Conservation (phyloP, 2,329 filamentous ascomycete genomes). For the Ilyonectria robusta region DNA sequence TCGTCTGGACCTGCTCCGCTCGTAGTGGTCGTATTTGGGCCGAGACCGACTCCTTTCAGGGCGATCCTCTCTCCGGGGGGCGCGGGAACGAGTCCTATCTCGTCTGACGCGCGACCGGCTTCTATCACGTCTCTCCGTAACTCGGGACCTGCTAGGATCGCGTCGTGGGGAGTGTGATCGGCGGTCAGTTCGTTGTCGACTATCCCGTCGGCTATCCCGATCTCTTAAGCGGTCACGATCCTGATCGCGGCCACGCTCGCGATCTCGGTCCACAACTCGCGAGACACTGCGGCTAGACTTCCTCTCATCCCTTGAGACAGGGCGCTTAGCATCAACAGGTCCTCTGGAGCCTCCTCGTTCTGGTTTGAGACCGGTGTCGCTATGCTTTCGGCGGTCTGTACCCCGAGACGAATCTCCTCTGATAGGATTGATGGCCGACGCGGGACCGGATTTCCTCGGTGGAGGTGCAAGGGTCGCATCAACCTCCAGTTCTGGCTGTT, state of each 20-base stretch:
- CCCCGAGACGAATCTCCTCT: constrained; percentile 61
- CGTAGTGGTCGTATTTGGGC: constrained; percentile 51
- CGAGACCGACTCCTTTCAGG: constrained; percentile 54
- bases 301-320: constrained; percentile 48
- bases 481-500: constrained; percentile 69
- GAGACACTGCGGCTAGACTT: constrained; percentile 53
- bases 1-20: constrained; percentile 54
- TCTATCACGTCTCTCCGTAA: constrained; percentile 53
- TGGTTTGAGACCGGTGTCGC: constrained; percentile 49
- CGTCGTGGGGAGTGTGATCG: constrained; percentile 58
- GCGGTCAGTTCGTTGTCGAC: constrained; percentile 52
- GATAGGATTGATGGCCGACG: constrained; percentile 73
- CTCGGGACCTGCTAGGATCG: constrained; percentile 52
- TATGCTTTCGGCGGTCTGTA: constrained; percentile 57
- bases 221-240: constrained; percentile 49
- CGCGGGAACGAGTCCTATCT: constrained; percentile 59
- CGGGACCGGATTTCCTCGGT: constrained; percentile 65
- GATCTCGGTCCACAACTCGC: constrained; percentile 46
- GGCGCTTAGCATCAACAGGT: constrained; percentile 47
- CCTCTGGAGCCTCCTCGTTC: constrained; percentile 54
- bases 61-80: constrained; percentile 50
- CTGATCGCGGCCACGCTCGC: constrained; percentile 45
- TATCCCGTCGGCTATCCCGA: constrained; percentile 48
- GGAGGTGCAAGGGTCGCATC: constrained; percentile 70
- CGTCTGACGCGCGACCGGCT: constrained; percentile 55